Evolutionary conservation across 2,329 filamentous ascomycete species (phyloP).

Genomic region (Xylaria sp.): DNA sequence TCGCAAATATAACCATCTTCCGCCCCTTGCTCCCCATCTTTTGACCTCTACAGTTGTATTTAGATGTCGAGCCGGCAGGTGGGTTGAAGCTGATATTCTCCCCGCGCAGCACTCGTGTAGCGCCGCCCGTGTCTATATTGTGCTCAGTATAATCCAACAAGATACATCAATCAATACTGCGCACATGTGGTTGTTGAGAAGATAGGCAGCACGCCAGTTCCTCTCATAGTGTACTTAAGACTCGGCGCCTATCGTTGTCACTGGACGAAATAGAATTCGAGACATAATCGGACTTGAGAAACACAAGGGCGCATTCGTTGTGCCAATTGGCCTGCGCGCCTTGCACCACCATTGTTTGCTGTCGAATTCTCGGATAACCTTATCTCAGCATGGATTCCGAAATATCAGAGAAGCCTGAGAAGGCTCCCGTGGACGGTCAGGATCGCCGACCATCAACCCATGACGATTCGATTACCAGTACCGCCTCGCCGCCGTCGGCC

Average conservation of each 20-base stretch:
- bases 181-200: constrained; percentile 17
- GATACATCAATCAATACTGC: background rate
- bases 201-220: constrained; percentile 17
- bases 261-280: background rate
- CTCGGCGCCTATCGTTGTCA: constrained; percentile 13
- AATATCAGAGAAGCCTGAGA: constrained; percentile 46
- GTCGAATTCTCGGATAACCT: constrained; percentile 19
- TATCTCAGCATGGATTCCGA: constrained; percentile 42
- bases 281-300: background rate
- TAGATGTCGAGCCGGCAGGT: background rate
- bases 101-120: background rate
- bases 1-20: constrained; percentile 28
- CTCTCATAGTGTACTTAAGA: constrained; percentile 1
- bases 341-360: constrained; percentile 9
- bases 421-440: constrained; percentile 42
- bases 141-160: constrained; percentile 6
- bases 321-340: constrained; percentile 9
- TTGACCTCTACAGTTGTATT: background rate
- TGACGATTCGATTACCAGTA: constrained; percentile 51
- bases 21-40: constrained; percentile 4
- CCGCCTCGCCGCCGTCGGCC: constrained; percentile 16
- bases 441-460: constrained; percentile 52
- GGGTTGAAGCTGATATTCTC: background rate
- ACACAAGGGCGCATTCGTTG: constrained; percentile 16
- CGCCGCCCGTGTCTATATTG: constrained; percentile 11